Conservation (phyloP, 768 basidiomycete genomes). For the Vararia minispora region DNA sequence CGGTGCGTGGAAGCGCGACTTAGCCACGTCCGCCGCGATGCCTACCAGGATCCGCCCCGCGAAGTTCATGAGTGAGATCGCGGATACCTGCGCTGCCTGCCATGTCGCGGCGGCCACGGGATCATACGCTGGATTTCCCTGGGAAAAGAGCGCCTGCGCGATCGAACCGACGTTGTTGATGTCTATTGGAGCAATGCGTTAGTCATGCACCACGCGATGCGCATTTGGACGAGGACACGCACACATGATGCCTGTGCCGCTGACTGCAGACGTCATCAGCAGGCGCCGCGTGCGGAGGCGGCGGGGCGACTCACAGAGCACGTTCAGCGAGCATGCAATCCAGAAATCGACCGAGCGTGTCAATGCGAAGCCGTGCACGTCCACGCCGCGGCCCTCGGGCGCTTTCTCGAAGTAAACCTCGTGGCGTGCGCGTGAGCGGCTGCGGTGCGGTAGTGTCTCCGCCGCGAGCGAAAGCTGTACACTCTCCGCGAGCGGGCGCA, state of each 20-base stretch:
- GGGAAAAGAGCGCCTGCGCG: slow-evolving; percentile 54
- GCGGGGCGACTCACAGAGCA: slow-evolving; percentile 34
- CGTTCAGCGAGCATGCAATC: slow-evolving; percentile 44
- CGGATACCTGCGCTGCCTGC: slow-evolving; percentile 81
- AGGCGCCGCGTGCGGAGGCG: neutral
- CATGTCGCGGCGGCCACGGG: slow-evolving; percentile 55
- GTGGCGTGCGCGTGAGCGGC: neutral
- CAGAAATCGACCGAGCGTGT: slow-evolving; percentile 50
- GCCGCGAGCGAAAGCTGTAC: slow-evolving; percentile 6
- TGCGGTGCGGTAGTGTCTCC: neutral
- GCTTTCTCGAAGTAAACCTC: slow-evolving; percentile 2
- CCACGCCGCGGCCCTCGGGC: slow-evolving; percentile 23
- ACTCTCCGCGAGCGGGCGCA: neutral
- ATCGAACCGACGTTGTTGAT: slow-evolving; percentile 86
- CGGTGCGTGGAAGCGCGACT: slow-evolving; percentile 45
- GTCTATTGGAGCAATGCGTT: slow-evolving; percentile 26
- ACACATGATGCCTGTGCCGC: slow-evolving; percentile 74
- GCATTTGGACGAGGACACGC: slow-evolving; percentile 14
- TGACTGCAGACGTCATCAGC: slow-evolving; percentile 29
- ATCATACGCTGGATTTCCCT: slow-evolving; percentile 51
- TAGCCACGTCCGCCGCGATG: slow-evolving; percentile 53
- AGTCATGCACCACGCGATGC: neutral
- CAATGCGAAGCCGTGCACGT: slow-evolving; percentile 43
- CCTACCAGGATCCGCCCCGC: slow-evolving; percentile 68
- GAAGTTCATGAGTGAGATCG: slow-evolving; percentile 74